Base-by-base conservation (phyloP, 306 rosid species). In the Lathyrus aphaca region DNA sequence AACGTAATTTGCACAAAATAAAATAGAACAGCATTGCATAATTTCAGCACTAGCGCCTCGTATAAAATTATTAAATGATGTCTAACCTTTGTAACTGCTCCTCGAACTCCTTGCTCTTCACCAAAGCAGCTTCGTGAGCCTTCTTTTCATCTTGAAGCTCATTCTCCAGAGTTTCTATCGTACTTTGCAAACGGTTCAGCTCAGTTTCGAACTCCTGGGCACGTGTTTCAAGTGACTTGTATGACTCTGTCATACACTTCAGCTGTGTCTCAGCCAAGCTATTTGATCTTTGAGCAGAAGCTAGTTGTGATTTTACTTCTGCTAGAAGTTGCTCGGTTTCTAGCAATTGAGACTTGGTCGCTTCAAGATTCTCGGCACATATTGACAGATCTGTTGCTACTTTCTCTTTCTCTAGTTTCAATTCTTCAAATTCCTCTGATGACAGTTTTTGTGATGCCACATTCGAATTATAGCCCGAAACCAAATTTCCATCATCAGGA, bases 231-330 rank as follows among this genome's bases (percentile, higher is more conserved):
- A 95, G 96, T 66, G 96, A 87, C 62, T 95, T 82, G 79, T 95
- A 95, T 0, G 99, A 95, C 74, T 95, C 97, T 65, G 95, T 97
- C 99, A 95, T 91, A 66, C 99, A 95, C 80, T 89, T 95, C 51
- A 95, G 87, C 89, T 95, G 99, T 1, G 99, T 95, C 82, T 95
- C 99, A 43, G 92, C 77, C 71, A 95, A 78, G 83, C 96, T 83
- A 82, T 91, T 95, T 39, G 99, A 86, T 32, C 82, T 89, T 73
- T 80, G 78, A 72, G 91, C 87, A 63, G 94, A 89, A 68, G 91
- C 85, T 74, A 95, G 79, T 17, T 89, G 92, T 77, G 82, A 88
- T 80, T 84, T 87, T 57, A 83, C 88, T 71, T 95, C 97, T 37
- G 87, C 87, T 55, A 95, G 86, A 82, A 87, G 96, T 79, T 86